Percentiles rank a stretch among this genome's conserved stretches.
Evolutionary conservation across 352 stramenopile species (phyloP).

Genomic region (Phytophthora pistaciae): DNA sequence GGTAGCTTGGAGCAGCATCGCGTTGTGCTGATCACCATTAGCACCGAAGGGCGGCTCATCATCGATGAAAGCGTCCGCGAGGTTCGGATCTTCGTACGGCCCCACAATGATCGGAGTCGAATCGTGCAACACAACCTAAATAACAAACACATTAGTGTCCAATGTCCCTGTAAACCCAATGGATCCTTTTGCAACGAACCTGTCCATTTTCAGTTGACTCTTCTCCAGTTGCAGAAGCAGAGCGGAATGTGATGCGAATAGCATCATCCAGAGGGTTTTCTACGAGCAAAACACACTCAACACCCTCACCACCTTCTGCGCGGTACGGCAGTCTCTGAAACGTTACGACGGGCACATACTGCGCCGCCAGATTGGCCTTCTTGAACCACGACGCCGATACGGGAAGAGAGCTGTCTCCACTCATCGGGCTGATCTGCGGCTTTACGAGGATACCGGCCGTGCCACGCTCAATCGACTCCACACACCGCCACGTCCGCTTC

Average conservation of each 20-base stretch:
- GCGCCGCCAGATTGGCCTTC: conserved; percentile 81
- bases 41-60: conserved; percentile 30
- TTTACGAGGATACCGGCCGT: conserved; percentile 90
- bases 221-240: conserved; percentile 4
- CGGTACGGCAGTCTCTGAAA: conserved; percentile 68
- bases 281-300: conserved; percentile 73
- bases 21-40: conserved; percentile 42
- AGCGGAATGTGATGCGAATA: conserved; percentile 68
- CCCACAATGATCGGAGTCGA: conserved; percentile 71
- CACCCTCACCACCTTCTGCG: conserved; percentile 3
- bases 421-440: conserved; percentile 93
- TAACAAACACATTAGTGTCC: not conserved
- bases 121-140: conserved; percentile 59
- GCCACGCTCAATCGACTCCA: conserved; percentile 82
- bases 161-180: not conserved
- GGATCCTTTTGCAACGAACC: conserved; percentile 27
- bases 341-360: conserved; percentile 82
- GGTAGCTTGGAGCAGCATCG: conserved; percentile 59
- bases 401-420: conserved; percentile 85
- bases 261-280: conserved; percentile 87
- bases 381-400: conserved; percentile 88
- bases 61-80: conserved; percentile 72
- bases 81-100: conserved; percentile 86
- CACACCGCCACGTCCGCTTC: conserved; percentile 87
- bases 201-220: conserved; percentile 32